Evolutionary conservation across 345 rosid genomes (phyloP), one percentile per base, ranked within the genome.

Genomic region (Cardamine resedifolia): DNA sequence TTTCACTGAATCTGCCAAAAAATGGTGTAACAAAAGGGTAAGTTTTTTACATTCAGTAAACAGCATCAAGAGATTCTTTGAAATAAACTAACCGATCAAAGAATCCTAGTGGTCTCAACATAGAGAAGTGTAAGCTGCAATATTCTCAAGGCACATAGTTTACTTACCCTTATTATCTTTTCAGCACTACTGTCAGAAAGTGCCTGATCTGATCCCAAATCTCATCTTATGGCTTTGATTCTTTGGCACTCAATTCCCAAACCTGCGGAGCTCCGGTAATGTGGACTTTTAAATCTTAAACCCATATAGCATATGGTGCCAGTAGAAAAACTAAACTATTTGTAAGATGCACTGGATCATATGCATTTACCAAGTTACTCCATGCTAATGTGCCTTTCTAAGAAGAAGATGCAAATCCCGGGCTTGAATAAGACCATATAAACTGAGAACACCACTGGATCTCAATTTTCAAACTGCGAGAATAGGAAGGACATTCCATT

Each of bases 381-480:
- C 60, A 19, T 26, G 52, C 52, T 20, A 57, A 4, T 57, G 19
- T 45, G 8, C 58, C 31, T 49, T 3, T n/a, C n/a, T 21, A 23
- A 21, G 7, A 26, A 16, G 39, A 38, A 20, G 67, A 66, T 28
- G 39, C 39, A 41, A 34, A 66, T 59, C 60, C 27, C 41, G 1
- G 38, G 26, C 38, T 3, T 66, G 34, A 34, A 47, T 49, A 73
- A 3, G 24, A 58, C 45, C 67, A 16, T 66, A 53, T 27, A 66
- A 39, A 50, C 61, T 10, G 68, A 58, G 56, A 50, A 12, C 24
- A 9, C 28, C 18, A 41, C 68, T 66, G 39, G 38, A 23, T 52
- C 51, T 53, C 41, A 52, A 21, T 9, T 21, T 67, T 19, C 49
- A 57, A 58, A 52, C 74, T 52, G 69, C 58, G 44, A 16, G 57